phyloP scores from a whole-genome alignment of 2,329 filamentous ascomycete species.

The Iodosphaeria phyllophila region DNA sequence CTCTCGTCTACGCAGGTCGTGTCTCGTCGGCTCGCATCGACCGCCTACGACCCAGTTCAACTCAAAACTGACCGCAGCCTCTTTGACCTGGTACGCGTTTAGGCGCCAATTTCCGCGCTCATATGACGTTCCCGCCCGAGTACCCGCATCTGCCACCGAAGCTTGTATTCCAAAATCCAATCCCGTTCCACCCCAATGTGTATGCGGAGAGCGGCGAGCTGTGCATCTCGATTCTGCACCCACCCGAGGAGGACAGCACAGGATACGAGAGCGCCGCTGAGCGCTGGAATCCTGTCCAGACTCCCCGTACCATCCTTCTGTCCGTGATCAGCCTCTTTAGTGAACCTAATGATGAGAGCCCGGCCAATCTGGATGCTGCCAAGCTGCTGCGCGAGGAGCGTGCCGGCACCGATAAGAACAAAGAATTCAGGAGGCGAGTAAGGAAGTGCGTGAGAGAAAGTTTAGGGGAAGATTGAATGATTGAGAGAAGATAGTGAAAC shows the following conservation, averaged over 20 bases:
- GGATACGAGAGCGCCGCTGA: conserved; percentile 84
- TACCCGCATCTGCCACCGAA: conserved; percentile 82
- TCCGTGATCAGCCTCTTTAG: conserved; percentile 85
- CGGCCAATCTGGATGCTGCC: conserved; percentile 88
- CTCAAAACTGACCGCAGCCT: conserved; percentile 1
- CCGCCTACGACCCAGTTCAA: not conserved
- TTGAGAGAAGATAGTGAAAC: no score
- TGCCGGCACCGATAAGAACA: conserved; percentile 32
- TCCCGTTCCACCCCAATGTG: conserved; percentile 88
- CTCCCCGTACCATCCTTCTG: conserved; percentile 81
- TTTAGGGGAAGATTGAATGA: conserved; percentile 53
- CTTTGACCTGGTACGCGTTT: conserved; percentile 1
- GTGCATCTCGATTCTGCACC: conserved; percentile 94
- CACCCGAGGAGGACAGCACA: conserved; percentile 82
- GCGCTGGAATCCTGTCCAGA: conserved; percentile 89
- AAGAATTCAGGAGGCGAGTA: conserved; percentile 68
- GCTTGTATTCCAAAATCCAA: conserved; percentile 67
- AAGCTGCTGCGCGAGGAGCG: conserved; percentile 68
- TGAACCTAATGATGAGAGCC: conserved; percentile 86
- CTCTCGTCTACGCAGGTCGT: not conserved
- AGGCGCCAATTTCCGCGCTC: conserved; percentile 87
- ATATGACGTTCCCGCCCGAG: conserved; percentile 62
- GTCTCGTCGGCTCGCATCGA: not conserved
- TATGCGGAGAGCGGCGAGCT: conserved; percentile 74
- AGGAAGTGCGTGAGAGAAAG: conserved; percentile 67